Percentiles rank a stretch among this genome's conserved stretches.
These are phyloP conservation scores for Salix purpurea DNA, from an alignment of 345 rosid species.

Conservation along the genomic window DNA sequence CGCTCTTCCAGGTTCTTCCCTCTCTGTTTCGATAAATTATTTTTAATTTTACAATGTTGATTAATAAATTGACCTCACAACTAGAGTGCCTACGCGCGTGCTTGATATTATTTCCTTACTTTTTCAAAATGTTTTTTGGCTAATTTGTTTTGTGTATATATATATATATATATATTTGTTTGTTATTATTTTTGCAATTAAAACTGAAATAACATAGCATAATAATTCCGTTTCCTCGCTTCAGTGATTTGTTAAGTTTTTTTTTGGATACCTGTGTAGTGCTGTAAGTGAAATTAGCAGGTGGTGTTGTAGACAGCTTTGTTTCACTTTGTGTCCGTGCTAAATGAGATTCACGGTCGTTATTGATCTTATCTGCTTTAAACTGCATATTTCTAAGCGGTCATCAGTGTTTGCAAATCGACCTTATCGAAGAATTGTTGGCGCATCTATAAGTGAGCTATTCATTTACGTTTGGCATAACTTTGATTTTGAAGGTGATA, in stretches of 20 bases:
- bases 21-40: not conserved
- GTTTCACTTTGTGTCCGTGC: not conserved
- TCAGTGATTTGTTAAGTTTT: not conserved
- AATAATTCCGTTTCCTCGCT: not conserved
- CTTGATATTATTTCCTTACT: not conserved
- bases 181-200: not conserved
- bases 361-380: not conserved
- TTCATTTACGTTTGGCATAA: not conserved
- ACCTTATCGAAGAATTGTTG: not conserved
- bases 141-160: not conserved
- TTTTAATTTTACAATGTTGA: not conserved
- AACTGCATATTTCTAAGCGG: not conserved
- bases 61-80: not conserved
- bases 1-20: conserved; percentile 31
- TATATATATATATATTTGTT: no score
- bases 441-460: not conserved
- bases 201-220: not conserved
- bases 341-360: not conserved
- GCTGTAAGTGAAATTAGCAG: not conserved
- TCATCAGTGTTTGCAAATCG: not conserved
- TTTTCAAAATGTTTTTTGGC: not conserved
- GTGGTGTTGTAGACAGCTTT: not conserved
- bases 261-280: not conserved
- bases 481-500: not conserved
- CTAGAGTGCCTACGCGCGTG: not conserved